phyloP scores from a whole-genome alignment of 495 filamentous ascomycete species.

The Hypoxylon subgilvum region DNA sequence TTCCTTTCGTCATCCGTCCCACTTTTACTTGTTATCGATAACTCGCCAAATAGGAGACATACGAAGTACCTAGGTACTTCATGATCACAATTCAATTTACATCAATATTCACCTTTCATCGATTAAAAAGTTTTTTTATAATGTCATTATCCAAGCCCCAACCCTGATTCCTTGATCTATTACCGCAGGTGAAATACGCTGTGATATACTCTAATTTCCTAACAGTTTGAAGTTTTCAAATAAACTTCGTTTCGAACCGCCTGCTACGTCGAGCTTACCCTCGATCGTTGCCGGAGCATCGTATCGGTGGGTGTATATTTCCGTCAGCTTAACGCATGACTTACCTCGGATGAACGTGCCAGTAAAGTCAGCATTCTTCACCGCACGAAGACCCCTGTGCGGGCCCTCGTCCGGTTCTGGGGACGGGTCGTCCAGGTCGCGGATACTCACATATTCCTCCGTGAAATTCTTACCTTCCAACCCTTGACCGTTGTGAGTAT shows the following conservation, averaged over 20 bases:
- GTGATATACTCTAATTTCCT: no score
- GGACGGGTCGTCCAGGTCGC: conserved; percentile 11
- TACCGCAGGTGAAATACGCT: no score
- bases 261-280: conserved; percentile 5
- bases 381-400: conserved; percentile 10
- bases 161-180: no score
- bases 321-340: conserved; percentile 29
- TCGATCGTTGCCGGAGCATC: conserved; percentile 35
- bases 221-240: no score
- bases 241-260: not conserved
- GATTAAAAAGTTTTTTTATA: no score
- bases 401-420: conserved; percentile 21
- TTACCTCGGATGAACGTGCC: conserved; percentile 25
- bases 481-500: conserved; percentile 33
- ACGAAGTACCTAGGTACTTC: no score
- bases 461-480: conserved; percentile 22
- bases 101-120: no score
- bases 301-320: conserved; percentile 27
- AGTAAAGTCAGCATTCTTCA: not conserved
- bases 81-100: no score
- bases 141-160: no score
- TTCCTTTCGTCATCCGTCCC: no score
- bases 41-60: no score
- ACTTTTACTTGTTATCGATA: no score
- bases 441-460: conserved; percentile 31